Conservation (phyloP, 495 filamentous ascomycete genomes). For the Neurospora tetrasperma region DNA sequence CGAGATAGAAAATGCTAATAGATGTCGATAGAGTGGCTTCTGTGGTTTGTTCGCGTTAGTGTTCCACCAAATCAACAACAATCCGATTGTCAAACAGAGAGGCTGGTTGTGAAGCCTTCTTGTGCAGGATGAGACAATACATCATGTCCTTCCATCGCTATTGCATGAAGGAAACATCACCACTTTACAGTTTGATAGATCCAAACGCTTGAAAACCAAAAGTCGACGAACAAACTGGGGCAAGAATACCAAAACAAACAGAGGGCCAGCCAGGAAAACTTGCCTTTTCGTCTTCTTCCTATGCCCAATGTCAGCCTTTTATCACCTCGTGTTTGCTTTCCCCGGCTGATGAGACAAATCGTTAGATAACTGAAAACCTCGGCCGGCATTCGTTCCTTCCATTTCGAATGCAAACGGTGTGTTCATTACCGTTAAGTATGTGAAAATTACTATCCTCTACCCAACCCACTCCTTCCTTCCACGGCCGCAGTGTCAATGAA, state of each 20-base stretch:
- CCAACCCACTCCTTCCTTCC: background rate
- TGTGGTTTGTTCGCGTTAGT: background rate
- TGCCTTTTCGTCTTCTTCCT: background rate
- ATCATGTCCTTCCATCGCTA: background rate
- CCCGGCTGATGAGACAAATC: background rate
- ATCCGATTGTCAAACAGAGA: background rate
- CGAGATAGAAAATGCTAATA: background rate
- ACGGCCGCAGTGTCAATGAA: background rate
- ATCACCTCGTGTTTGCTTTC: background rate
- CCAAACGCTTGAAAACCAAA: background rate
- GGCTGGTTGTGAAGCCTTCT: background rate
- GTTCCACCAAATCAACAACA: background rate
- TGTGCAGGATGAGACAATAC: background rate
- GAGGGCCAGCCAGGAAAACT: background rate
- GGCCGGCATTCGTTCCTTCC: background rate
- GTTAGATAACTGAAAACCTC: background rate
- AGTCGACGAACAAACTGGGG: background rate
- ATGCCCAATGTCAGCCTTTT: background rate
- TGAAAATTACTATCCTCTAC: background rate
- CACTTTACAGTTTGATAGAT: background rate
- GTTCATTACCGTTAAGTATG: background rate
- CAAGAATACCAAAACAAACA: background rate
- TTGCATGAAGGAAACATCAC: background rate
- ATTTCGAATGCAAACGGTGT: background rate
- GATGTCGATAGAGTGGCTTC: background rate